These are phyloP conservation scores for Sarocladium brachiariae DNA, from an alignment of 2,329 filamentous ascomycete species.

Conservation along the genomic window DNA sequence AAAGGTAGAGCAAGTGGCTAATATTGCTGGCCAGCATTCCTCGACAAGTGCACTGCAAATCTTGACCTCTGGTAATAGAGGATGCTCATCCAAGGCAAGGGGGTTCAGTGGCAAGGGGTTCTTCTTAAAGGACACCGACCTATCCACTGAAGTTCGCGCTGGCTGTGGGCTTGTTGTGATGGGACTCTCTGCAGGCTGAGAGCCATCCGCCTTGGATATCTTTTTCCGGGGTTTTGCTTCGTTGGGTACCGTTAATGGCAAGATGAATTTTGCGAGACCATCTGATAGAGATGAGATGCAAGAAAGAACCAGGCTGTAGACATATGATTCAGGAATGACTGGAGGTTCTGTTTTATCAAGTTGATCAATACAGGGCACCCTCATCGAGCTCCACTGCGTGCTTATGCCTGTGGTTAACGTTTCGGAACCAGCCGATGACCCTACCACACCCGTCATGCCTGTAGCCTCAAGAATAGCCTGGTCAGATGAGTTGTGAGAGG, in stretches of 20 bases:
- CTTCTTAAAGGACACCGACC: conserved; percentile 63
- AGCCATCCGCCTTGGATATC: conserved; percentile 34
- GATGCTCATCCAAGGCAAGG: conserved; percentile 65
- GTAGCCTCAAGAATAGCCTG: conserved; percentile 86
- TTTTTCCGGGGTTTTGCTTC: conserved; percentile 53
- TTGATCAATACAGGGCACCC: conserved; percentile 85
- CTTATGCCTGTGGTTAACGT: conserved; percentile 73
- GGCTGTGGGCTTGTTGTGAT: conserved; percentile 23
- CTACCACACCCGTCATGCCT: conserved; percentile 81
- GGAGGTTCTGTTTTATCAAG: conserved; percentile 88
- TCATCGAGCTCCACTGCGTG: conserved; percentile 81
- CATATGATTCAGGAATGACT: conserved; percentile 79
- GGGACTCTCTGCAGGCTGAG: conserved; percentile 17
- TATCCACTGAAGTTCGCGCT: conserved; percentile 31
- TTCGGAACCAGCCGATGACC: conserved; percentile 59
- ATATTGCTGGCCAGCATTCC: conserved; percentile 88
- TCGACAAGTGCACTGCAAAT: conserved; percentile 79
- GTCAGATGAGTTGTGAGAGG: conserved; percentile 57
- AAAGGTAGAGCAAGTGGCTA: conserved; percentile 93
- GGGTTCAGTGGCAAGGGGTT: conserved; percentile 81
- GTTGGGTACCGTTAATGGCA: conserved; percentile 80
- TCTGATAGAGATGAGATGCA: conserved; percentile 90
- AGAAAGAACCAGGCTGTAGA: conserved; percentile 81
- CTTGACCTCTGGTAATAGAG: conserved; percentile 63
- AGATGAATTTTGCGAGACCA: conserved; percentile 83